These are phyloP conservation scores for Wickerhamiella galacta DNA, from an alignment of 805 yeast species.

Conservation along the genomic window DNA sequence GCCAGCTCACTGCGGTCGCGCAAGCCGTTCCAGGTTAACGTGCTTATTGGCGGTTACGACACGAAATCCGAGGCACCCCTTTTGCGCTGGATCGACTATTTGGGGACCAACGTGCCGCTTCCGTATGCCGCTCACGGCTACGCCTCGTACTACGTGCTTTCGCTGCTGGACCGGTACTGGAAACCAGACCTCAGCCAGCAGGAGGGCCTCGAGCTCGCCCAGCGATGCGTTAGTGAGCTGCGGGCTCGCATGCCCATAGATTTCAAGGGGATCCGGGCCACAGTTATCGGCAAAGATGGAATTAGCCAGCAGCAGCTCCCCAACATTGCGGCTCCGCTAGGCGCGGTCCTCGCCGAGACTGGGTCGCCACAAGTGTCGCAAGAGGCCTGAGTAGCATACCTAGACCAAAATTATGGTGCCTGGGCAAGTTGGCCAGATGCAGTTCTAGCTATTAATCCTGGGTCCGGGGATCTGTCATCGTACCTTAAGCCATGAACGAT, in stretches of 20 bases:
- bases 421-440: too few species aligned
- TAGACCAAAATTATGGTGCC: too few species aligned
- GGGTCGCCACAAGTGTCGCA: too few species aligned
- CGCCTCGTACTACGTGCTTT: conserved; percentile 88
- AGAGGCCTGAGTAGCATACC: too few species aligned
- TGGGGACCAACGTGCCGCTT: conserved; percentile 77
- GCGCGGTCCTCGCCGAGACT: too few species aligned
- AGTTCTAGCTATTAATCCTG: too few species aligned
- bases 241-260: conserved; percentile 79
- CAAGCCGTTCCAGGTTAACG: conserved; percentile 88
- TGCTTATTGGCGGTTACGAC: conserved; percentile 77
- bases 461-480: too few species aligned
- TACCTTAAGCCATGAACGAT: too few species aligned
- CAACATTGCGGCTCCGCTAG: too few species aligned
- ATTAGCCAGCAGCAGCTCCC: conserved; percentile 15
- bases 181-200: conserved; percentile 54
- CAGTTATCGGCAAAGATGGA: conserved; percentile 50
- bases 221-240: conserved; percentile 62
- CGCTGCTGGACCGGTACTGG: conserved; percentile 82
- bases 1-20: conserved; percentile 83
- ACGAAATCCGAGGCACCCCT: conserved; percentile 39
- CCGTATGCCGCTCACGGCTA: conserved; percentile 98
- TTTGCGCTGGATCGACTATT: conserved; percentile 79
- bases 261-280: conserved; percentile 69
- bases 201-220: conserved; percentile 63